Evolutionary conservation across 2,329 filamentous ascomycete species (phyloP).

Genomic region (Sporothrix globosa): DNA sequence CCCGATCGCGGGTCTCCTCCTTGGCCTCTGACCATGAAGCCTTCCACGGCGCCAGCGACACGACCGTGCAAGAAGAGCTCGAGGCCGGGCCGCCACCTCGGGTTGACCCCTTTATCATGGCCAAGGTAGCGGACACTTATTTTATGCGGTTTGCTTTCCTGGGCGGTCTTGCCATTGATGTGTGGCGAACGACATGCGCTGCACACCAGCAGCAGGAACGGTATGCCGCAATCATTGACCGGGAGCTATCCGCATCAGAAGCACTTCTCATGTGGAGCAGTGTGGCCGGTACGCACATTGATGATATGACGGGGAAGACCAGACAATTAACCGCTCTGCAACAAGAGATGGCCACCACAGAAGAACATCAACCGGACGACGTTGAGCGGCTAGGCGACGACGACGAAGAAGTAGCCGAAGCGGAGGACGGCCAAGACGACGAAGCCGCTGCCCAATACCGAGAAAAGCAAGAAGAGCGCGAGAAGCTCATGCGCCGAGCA

Average conservation of each 20-base stretch:
- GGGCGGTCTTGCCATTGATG: constrained; percentile 29
- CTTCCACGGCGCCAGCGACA: constrained; percentile 39
- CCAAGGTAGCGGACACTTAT: constrained; percentile 35
- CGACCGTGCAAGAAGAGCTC: constrained; percentile 38
- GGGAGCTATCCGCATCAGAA: constrained; percentile 35
- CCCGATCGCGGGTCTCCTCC: constrained; percentile 11
- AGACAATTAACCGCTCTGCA: background rate
- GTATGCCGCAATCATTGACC: constrained; percentile 36
- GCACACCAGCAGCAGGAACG: constrained; percentile 23
- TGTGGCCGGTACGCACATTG: background rate
- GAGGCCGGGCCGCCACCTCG: constrained; percentile 35
- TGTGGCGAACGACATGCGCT: constrained; percentile 26
- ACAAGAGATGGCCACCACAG: background rate
- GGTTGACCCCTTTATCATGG: constrained; percentile 37
- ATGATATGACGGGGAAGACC: background rate
- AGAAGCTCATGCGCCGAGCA: constrained; percentile 61
- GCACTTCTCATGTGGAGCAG: constrained; percentile 35
- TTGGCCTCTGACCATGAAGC: constrained; percentile 29
- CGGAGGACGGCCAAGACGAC: constrained; percentile 11
- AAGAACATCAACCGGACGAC: background rate
- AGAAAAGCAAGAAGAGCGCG: constrained; percentile 38
- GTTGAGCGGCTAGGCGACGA: background rate
- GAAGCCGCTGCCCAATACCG: constrained; percentile 23
- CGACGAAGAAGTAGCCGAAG: constrained; percentile 5
- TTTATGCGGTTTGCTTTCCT: constrained; percentile 35